Evolutionary conservation across 208 protist species (phyloP), one percentile per base, ranked within the genome.

Genomic region (Trypanosoma rangeli): DNA sequence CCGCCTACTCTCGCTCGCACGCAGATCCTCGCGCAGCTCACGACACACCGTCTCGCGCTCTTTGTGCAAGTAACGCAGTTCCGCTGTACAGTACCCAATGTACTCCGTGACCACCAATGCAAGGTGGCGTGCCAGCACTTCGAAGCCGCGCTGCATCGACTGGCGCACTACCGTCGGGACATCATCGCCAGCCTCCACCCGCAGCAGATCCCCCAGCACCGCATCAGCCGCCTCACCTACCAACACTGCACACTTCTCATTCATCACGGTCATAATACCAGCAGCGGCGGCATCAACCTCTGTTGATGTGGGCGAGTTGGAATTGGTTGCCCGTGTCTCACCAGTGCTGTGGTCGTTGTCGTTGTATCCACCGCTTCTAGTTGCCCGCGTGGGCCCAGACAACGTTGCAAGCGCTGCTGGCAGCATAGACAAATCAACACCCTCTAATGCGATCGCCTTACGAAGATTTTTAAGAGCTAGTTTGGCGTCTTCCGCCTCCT

Each of bases 101-200:
- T 68, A 65, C 8, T 57, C 63, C 9, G 29, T 39, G 16, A 68
- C 63, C 15, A 66, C 39, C 15, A 28, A 44, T 2, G 50, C 35
- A 39, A 74, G 26, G 37, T 65, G 72, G 35, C 31, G 63, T 22
- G 60, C 64, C 50, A 78, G 42, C 18, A 35, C 8, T 15, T 37
- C 26, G 26, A 82, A 64, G 18, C 67, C 61, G 26, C 49, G 54
- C 59, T 44, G 60, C 16, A 78, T 66, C 3, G 73, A 69, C 49
- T 64, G 13, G 20, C 59, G 46, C n/a, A 65, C 72, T 12, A 67
- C 26, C 42, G 54, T 13, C 24, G 72, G 69, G 5, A 83, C 73
- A 39, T 83, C 73, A 56, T 74, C 68, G 37, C 48, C 63, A 1
- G 71, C 78, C 35, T 83, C 66, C 13, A 79, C 70, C 10, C 61